phyloP scores from a whole-genome alignment of 2,329 filamentous ascomycete genomes.

The Exophiala phaeomuriformis region DNA sequence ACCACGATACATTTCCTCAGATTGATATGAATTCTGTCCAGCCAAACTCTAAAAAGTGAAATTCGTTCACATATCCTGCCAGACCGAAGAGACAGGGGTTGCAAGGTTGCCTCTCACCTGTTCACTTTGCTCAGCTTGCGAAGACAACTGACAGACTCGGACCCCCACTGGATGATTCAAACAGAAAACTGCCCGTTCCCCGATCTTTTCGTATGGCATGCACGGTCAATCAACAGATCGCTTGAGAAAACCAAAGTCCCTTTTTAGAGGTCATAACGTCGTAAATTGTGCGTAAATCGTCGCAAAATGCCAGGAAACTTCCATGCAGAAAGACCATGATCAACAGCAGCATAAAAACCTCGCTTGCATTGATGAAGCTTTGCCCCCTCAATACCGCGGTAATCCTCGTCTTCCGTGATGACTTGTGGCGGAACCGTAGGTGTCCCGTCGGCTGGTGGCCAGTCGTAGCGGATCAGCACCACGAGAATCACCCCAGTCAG shows the following conservation, averaged over 20 bases:
- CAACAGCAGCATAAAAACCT: neutral
- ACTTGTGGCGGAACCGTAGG: constrained; percentile 13
- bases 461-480: constrained; percentile 9
- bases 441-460: constrained; percentile 12
- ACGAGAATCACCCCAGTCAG: constrained; percentile 22
- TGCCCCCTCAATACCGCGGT: constrained; percentile 11
- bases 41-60: constrained; percentile 12
- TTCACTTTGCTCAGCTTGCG: constrained; percentile 16
- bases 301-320: neutral
- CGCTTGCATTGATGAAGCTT: neutral
- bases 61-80: constrained; percentile 20
- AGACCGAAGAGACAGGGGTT: neutral
- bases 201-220: constrained; percentile 15
- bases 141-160: constrained; percentile 1
- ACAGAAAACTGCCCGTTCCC: constrained; percentile 21
- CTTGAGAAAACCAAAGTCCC: constrained; percentile 5
- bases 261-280: constrained; percentile 5
- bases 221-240: constrained; percentile 12
- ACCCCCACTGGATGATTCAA: constrained; percentile 1
- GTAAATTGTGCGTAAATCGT: constrained; percentile 9
- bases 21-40: constrained; percentile 2
- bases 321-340: neutral
- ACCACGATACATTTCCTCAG: neutral
- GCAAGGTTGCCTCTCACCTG: constrained; percentile 5
- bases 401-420: constrained; percentile 8